Percentiles rank a stretch among this genome's conserved stretches.
phyloP scores from a whole-genome alignment of 2,329 filamentous ascomycete genomes.

The Colletotrichum brevisporum region DNA sequence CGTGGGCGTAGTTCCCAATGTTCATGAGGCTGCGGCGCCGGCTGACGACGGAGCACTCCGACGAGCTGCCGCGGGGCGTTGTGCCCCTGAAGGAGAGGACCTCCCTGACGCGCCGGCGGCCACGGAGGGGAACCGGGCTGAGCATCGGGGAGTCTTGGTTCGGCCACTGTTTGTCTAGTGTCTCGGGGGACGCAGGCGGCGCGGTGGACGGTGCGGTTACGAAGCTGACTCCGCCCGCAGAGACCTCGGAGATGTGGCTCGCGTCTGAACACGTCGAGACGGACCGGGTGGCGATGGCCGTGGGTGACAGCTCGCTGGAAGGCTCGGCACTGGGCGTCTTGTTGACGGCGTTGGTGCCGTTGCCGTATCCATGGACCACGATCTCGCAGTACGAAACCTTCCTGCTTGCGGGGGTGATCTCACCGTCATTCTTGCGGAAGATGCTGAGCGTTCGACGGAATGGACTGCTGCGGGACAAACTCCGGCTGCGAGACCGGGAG shows the following conservation, averaged over 20 bases:
- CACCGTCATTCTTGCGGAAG: constrained; percentile 44
- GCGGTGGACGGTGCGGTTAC: constrained; percentile 46
- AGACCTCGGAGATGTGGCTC: constrained; percentile 42
- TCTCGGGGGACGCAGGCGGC: constrained; percentile 44
- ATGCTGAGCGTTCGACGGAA: constrained; percentile 53
- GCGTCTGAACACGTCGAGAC: constrained; percentile 43
- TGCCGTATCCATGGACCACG: constrained; percentile 67
- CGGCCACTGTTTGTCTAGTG: constrained; percentile 36
- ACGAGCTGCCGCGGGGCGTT: constrained; percentile 9
- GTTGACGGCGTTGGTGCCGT: constrained; percentile 61
- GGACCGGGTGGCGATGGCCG: constrained; percentile 34
- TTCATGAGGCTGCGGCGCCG: constrained; percentile 24
- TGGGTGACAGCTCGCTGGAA: neutral
- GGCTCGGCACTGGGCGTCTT: constrained; percentile 16
- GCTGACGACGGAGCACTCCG: neutral
- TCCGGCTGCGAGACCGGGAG: constrained; percentile 46
- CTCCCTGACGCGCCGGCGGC: constrained; percentile 46
- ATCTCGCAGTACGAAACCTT: constrained; percentile 63
- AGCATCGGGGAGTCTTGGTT: constrained; percentile 33
- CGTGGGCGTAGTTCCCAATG: constrained; percentile 43
- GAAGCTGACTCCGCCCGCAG: constrained; percentile 47
- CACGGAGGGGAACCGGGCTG: constrained; percentile 44
- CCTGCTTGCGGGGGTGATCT: constrained; percentile 16
- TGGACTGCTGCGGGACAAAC: constrained; percentile 43
- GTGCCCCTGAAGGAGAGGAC: constrained; percentile 27